phyloP scores from a whole-genome alignment of 2,329 filamentous ascomycete genomes.

The Massarina eburnea region DNA sequence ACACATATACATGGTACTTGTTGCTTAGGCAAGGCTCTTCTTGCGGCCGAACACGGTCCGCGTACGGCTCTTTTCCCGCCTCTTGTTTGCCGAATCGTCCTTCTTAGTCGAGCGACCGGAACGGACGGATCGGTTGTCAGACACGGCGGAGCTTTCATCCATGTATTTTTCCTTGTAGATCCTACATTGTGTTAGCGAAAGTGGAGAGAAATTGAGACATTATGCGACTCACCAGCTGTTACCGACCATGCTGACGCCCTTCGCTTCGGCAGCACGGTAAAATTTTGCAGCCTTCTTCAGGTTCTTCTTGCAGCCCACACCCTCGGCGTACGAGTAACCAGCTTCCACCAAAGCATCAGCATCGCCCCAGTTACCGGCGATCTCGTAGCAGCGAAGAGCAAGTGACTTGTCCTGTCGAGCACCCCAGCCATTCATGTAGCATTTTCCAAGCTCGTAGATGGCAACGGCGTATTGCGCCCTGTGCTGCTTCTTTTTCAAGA shows the following conservation, averaged over 20 bases:
- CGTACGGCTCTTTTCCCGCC: conserved; percentile 74
- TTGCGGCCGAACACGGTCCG: conserved; percentile 72
- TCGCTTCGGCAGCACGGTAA: conserved; percentile 86
- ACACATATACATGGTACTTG: conserved; percentile 30
- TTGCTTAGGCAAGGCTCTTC: conserved; percentile 41
- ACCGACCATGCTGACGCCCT: conserved; percentile 95
- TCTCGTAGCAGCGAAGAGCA: conserved; percentile 91
- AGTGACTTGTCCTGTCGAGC: conserved; percentile 88
- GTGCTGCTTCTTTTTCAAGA: conserved; percentile 74
- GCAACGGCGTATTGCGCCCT: conserved; percentile 93
- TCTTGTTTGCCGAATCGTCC: conserved; percentile 58
- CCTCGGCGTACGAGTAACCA: conserved; percentile 94
- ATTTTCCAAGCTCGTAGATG: conserved; percentile 94
- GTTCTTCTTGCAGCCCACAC: conserved; percentile 92
- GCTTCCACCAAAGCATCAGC: conserved; percentile 91
- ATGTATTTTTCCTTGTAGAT: conserved; percentile 95
- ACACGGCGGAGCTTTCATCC: conserved; percentile 51
- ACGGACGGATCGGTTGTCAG: conserved; percentile 47
- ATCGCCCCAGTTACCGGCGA: conserved; percentile 94
- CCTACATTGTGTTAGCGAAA: conserved; percentile 54
- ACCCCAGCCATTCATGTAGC: conserved; percentile 98
- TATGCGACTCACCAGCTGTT: conserved; percentile 82
- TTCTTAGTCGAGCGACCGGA: conserved; percentile 50
- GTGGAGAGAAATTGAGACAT: neutral
- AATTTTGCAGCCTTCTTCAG: conserved; percentile 90